A percentile compares a stretch with the other conserved stretches of the same genome.
Conservation (phyloP, 352 stramenopile species). For the Phytophthora boehmeriae region DNA sequence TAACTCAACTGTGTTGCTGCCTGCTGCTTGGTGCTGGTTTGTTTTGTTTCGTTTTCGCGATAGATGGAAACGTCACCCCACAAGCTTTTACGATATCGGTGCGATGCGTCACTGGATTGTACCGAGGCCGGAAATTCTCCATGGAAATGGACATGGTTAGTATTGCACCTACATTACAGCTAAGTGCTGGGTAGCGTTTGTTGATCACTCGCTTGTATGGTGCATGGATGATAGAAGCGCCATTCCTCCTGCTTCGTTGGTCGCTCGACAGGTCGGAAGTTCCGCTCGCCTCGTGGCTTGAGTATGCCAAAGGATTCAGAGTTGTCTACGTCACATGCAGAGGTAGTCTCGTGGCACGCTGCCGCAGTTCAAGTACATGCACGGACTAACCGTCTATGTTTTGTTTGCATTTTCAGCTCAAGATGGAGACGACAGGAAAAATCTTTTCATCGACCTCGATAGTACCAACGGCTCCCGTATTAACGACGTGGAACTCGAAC, state of each 20-base stretch:
- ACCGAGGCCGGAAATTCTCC: slow-evolving; percentile 63
- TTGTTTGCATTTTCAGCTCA: slow-evolving; percentile 42
- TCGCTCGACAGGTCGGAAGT: slow-evolving; percentile 83
- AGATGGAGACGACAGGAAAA: slow-evolving; percentile 62
- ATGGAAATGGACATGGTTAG: slow-evolving; percentile 64
- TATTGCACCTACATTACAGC: not conserved
- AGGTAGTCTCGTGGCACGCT: slow-evolving; percentile 36
- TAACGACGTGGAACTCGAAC: slow-evolving; percentile 54
- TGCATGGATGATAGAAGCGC: slow-evolving; percentile 42
- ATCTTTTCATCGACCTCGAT: slow-evolving; percentile 80
- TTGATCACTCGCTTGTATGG: not conserved
- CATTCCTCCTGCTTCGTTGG: slow-evolving; percentile 73
- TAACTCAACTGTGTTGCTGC: slow-evolving; percentile 5
- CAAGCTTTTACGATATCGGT: slow-evolving; percentile 57
- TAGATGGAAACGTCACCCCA: slow-evolving; percentile 29
- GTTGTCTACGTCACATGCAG: slow-evolving; percentile 81
- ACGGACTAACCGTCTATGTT: not conserved
- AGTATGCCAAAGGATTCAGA: slow-evolving; percentile 83
- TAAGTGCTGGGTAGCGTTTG: not conserved
- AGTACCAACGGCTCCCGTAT: slow-evolving; percentile 84
- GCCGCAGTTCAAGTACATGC: not conserved
- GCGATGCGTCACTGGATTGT: slow-evolving; percentile 55
- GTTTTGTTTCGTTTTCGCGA: not conserved
- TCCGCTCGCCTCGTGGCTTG: slow-evolving; percentile 66
- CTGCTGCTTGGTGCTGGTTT: not conserved